Evolutionary conservation across 2,329 filamentous ascomycete species (phyloP).

Genomic region (Aspergillus flavus): DNA sequence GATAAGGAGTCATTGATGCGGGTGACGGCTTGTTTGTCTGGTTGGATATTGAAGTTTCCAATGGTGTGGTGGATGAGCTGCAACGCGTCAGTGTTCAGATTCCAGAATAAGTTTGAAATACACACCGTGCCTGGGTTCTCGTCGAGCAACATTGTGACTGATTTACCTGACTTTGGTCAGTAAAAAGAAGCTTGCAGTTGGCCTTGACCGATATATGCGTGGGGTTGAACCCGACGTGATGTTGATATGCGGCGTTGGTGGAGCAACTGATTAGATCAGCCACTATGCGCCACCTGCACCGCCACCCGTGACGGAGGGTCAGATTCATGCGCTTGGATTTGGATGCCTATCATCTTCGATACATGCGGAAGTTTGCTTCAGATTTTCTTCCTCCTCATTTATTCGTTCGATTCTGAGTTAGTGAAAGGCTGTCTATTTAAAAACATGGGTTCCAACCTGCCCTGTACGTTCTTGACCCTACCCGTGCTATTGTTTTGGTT

Average conservation of each 20-base stretch:
- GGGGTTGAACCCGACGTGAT: background rate
- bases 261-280: conserved; percentile 32
- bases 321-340: background rate
- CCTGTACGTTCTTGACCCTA: conserved; percentile 45
- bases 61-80: conserved; percentile 91
- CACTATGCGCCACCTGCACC: conserved; percentile 35
- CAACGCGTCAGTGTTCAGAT: conserved; percentile 11
- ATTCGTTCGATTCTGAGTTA: background rate
- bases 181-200: background rate
- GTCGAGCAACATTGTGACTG: conserved; percentile 80
- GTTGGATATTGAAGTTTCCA: conserved; percentile 90
- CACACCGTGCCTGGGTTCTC: conserved; percentile 85
- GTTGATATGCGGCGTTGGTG: conserved; percentile 32
- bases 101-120: background rate
- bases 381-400: background rate
- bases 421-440: background rate
- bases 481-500: background rate
- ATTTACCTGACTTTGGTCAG: background rate
- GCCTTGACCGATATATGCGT: background rate
- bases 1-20: conserved; percentile 83
- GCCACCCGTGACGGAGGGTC: conserved; percentile 24
- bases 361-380: background rate
- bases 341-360: background rate
- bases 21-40: conserved; percentile 80
- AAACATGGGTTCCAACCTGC: conserved; percentile 51